Conservation (phyloP, 352 stramenopile species). For the Pythium dissimile region DNA sequence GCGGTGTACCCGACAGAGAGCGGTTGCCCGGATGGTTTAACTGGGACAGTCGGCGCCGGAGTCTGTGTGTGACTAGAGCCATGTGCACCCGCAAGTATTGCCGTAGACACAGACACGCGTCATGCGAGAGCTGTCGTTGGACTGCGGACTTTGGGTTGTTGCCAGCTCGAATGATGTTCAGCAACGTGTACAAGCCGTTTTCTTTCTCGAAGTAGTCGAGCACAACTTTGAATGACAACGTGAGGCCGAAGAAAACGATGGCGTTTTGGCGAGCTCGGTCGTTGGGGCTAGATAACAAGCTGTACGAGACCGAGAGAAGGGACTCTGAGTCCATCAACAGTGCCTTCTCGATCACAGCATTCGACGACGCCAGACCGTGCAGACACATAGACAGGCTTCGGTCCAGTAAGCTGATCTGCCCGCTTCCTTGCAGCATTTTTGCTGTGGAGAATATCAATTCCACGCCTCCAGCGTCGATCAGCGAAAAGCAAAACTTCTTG, state of each 20-base stretch:
- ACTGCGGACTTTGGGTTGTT: conserved; percentile 73
- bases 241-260: conserved; percentile 83
- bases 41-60: conserved; percentile 61
- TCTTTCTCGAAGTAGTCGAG: conserved; percentile 84
- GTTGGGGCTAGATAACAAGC: conserved; percentile 68
- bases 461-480: conserved; percentile 73
- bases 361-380: conserved; percentile 78
- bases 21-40: conserved; percentile 57
- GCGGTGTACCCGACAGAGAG: conserved; percentile 24
- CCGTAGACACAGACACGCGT: conserved; percentile 78
- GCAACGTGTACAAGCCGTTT: conserved; percentile 76
- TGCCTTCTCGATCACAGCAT: conserved; percentile 73
- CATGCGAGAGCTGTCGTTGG: conserved; percentile 77
- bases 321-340: conserved; percentile 50
- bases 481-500: conserved; percentile 79
- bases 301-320: conserved; percentile 59
- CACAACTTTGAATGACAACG: conserved; percentile 73
- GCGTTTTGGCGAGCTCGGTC: conserved; percentile 78
- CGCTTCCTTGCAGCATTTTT: conserved; percentile 48
- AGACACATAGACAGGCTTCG: conserved; percentile 84
- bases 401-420: conserved; percentile 61
- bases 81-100: conserved; percentile 85
- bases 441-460: conserved; percentile 65
- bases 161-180: conserved; percentile 83
- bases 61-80: conserved; percentile 61